Percentiles rank a stretch among this genome's conserved stretches.
These are phyloP conservation scores for Arachnomyces sp. DNA, from an alignment of 2,329 filamentous ascomycete species.

Conservation along the genomic window DNA sequence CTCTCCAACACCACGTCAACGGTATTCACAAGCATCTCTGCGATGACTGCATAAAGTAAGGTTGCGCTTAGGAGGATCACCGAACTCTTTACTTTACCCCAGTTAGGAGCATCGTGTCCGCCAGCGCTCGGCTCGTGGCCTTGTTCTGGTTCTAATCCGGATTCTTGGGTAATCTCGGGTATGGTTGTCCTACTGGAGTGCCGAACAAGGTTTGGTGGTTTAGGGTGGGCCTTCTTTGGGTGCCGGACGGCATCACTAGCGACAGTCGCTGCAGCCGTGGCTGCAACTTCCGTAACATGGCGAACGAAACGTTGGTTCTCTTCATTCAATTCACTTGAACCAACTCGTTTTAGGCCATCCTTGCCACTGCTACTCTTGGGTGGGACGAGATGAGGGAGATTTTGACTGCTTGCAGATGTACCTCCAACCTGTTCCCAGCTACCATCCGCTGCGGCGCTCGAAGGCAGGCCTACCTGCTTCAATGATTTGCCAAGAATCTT, in stretches of 20 bases:
- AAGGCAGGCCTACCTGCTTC: conserved; percentile 66
- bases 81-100: conserved; percentile 85
- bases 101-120: conserved; percentile 97
- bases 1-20: conserved; percentile 93
- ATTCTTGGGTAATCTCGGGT: too few relatives aligned
- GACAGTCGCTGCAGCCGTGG: conserved; percentile 80
- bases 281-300: conserved; percentile 88
- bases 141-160: conserved; percentile 20
- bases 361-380: conserved; percentile 53
- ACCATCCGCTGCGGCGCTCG: conserved; percentile 43
- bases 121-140: conserved; percentile 46
- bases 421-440: conserved; percentile 21
- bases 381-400: conserved; percentile 63
- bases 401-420: conserved; percentile 14
- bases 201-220: conserved; percentile 20
- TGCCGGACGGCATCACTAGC: conserved; percentile 63
- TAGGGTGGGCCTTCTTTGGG: conserved; percentile 40
- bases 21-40: conserved; percentile 92
- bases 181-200: too few relatives aligned
- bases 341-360: conserved; percentile 6
- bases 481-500: conserved; percentile 86
- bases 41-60: conserved; percentile 88
- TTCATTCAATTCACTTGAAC: conserved; percentile 59
- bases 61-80: conserved; percentile 85
- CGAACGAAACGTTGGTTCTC: conserved; percentile 75